A percentile compares a stretch with the other conserved stretches of the same genome.
Evolutionary conservation across 1,284 basidiomycete genomes (phyloP).

Genomic region (Sporisorium scitamineum): DNA sequence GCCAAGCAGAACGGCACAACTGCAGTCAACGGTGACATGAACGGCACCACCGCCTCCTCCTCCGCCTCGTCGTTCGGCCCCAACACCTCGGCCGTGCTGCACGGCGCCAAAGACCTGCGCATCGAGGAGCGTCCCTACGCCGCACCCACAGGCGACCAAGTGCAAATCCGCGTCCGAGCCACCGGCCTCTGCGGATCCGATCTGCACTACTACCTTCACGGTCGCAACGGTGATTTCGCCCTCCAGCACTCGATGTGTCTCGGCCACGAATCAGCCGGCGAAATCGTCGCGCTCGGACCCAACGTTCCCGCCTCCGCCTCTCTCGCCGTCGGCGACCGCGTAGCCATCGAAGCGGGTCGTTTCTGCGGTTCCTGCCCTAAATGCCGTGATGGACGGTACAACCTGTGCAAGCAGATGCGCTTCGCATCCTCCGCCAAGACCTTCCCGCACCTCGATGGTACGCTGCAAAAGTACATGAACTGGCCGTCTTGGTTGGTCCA

Average conservation of each 20-base stretch:
- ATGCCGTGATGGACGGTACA: slow-evolving; percentile 82
- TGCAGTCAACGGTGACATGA: slow-evolving; percentile 24
- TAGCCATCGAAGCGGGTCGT: slow-evolving; percentile 93
- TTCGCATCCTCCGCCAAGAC: slow-evolving; percentile 91
- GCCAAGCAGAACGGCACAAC: slow-evolving; percentile 18
- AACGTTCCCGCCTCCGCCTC: slow-evolving; percentile 71
- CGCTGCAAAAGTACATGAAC: slow-evolving; percentile 86
- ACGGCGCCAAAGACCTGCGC: slow-evolving; percentile 72
- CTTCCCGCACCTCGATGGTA: slow-evolving; percentile 92
- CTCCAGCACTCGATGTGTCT: slow-evolving; percentile 82
- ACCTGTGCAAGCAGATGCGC: slow-evolving; percentile 86
- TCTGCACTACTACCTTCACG: slow-evolving; percentile 63
- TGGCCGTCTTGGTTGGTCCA: slow-evolving; percentile 87
- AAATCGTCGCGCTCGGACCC: slow-evolving; percentile 76
- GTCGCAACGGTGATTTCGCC: slow-evolving; percentile 89
- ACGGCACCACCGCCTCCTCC: slow-evolving; percentile 14
- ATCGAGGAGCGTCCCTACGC: slow-evolving; percentile 77
- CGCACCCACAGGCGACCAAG: slow-evolving; percentile 76
- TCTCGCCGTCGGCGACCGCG: slow-evolving; percentile 83
- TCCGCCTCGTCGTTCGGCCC: slow-evolving; percentile 18
- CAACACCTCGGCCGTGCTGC: slow-evolving; percentile 67
- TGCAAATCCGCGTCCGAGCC: slow-evolving; percentile 79
- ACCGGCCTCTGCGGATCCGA: slow-evolving; percentile 85
- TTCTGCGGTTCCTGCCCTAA: slow-evolving; percentile 78
- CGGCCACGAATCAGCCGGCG: slow-evolving; percentile 89